Conservation (phyloP, 2,329 filamentous ascomycete genomes). For the Sporothrix humicola region DNA sequence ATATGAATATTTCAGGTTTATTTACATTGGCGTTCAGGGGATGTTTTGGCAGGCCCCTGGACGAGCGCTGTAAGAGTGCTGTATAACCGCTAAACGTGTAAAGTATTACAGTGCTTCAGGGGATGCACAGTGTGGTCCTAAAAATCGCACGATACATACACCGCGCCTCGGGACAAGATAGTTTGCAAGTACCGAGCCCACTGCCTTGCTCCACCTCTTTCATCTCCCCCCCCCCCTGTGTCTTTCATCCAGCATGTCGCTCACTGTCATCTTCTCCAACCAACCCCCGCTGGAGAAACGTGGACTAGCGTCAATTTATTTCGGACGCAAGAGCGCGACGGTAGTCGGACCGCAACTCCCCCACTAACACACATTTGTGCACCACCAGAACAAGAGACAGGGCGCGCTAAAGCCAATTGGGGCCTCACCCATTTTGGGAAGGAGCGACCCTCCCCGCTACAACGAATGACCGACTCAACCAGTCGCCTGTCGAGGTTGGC, state of each 20-base stretch:
- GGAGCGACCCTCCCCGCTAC: not conserved
- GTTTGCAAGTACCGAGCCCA: conserved; percentile 13
- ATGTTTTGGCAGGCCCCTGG: not conserved
- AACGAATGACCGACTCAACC: not conserved
- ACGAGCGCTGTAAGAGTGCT: too few relatives aligned
- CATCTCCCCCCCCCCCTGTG: too few relatives aligned
- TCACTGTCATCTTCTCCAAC: conserved; percentile 11
- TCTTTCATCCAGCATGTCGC: not conserved
- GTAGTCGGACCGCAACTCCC: conserved; percentile 31
- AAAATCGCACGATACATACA: not conserved
- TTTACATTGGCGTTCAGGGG: too few relatives aligned
- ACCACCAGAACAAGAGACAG: not conserved
- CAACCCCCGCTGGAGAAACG: conserved; percentile 21
- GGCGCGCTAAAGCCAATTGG: not conserved
- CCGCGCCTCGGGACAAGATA: not conserved
- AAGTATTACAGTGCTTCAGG: not conserved
- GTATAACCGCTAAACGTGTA: not conserved
- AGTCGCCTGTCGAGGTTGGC: too few relatives aligned
- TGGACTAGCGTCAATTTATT: conserved; percentile 23
- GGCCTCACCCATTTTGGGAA: conserved; percentile 21
- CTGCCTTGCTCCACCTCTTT: not conserved
- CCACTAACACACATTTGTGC: conserved; percentile 2
- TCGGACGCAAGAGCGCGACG: conserved; percentile 18
- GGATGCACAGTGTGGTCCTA: not conserved
- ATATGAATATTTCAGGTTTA: not conserved